A percentile compares a stretch with the other conserved stretches of the same genome.
These are phyloP conservation scores for Penicillium sp. DNA, from an alignment of 2,329 filamentous ascomycete species.

Conservation along the genomic window DNA sequence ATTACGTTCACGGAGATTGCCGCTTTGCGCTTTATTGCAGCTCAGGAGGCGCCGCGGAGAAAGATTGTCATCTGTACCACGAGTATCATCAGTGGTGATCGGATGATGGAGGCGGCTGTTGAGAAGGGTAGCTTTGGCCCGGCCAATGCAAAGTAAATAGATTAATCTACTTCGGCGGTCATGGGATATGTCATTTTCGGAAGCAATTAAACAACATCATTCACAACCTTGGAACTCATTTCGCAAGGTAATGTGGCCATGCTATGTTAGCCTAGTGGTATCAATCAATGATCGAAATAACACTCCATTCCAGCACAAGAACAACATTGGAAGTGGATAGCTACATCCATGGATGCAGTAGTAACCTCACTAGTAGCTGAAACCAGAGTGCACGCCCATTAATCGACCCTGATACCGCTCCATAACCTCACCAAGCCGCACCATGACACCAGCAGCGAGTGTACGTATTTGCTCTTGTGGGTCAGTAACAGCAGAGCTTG, in stretches of 20 bases:
- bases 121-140: constrained; percentile 65
- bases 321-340: no score
- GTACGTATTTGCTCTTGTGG: constrained; percentile 42
- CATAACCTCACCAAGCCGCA: constrained; percentile 77
- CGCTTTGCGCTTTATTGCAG: constrained; percentile 84
- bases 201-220: neutral
- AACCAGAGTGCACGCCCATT: constrained; percentile 67
- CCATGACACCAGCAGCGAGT: constrained; percentile 77
- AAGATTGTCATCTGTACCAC: constrained; percentile 93
- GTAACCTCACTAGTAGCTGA: constrained; percentile 33
- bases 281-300: neutral
- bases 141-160: constrained; percentile 31
- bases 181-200: neutral
- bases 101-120: constrained; percentile 82
- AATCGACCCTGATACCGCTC: constrained; percentile 78
- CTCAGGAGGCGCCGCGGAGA: constrained; percentile 76
- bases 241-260: neutral
- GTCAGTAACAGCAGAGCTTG: constrained; percentile 52
- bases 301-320: no score
- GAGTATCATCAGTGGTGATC: constrained; percentile 84
- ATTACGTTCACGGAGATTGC: constrained; percentile 97
- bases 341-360: neutral
- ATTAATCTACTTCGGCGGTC: neutral
- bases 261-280: neutral
- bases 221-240: neutral